Evolutionary conservation across 2,329 filamentous ascomycete genomes (phyloP).

Genomic region (Colletotrichum simmondsii): DNA sequence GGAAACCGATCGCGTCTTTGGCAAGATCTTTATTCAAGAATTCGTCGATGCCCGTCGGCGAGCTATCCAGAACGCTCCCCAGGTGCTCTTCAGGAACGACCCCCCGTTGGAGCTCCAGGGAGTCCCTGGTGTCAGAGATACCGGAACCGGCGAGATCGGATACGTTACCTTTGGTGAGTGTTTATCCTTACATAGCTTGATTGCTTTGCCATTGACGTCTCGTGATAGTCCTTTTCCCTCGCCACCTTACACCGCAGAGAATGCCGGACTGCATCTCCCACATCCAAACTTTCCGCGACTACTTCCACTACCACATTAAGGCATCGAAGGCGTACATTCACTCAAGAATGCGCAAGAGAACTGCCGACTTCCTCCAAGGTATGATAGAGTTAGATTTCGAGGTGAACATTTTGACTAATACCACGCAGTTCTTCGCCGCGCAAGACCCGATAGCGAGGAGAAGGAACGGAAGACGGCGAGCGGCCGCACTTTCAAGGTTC

Average conservation of each 20-base stretch:
- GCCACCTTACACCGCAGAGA: slow-evolving; percentile 89
- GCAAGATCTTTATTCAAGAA: slow-evolving; percentile 98
- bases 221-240: slow-evolving; percentile 85
- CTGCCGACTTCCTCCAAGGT: slow-evolving; percentile 98
- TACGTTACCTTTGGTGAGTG: slow-evolving; percentile 95
- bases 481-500: slow-evolving; percentile 85
- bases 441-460: slow-evolving; percentile 94
- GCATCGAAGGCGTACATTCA: slow-evolving; percentile 99
- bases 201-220: slow-evolving; percentile 31
- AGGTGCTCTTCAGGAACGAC: slow-evolving; percentile 96
- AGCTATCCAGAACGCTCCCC: slow-evolving; percentile 97
- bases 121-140: slow-evolving; percentile 82
- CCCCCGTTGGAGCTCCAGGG: slow-evolving; percentile 91
- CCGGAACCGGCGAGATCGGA: slow-evolving; percentile 86
- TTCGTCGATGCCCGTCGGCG: slow-evolving; percentile 96
- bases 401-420: not conserved
- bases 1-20: slow-evolving; percentile 96
- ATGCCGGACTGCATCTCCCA: slow-evolving; percentile 97
- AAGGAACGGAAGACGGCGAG: slow-evolving; percentile 98
- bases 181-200: not conserved
- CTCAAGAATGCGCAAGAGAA: slow-evolving; percentile 96
- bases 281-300: slow-evolving; percentile 99
- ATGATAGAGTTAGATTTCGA: slow-evolving; percentile 43
- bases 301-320: slow-evolving; percentile 99
- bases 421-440: slow-evolving; percentile 85